Evolutionary conservation across 2,329 filamentous ascomycete species (phyloP), one percentile per base, ranked within the genome.

Genomic region (Lithohypha guttulata): DNA sequence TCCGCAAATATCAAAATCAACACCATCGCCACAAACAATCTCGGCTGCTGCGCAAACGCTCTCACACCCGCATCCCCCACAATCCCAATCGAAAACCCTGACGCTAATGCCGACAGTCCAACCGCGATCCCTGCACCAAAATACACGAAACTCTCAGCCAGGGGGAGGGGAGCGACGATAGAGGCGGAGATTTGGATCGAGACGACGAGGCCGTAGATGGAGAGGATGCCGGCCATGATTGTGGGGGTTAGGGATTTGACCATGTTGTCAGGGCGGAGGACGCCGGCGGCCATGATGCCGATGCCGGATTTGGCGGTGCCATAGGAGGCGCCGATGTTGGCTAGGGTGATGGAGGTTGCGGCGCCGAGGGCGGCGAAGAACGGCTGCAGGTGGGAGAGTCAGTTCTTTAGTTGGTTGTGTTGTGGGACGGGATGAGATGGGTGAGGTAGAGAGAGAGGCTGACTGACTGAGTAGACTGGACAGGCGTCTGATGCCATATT

Each of bases 141-240:
- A 63, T 89, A 83, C 55, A 89, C 83, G 68, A 89, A 87, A 45
- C 80, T 79, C 41, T 81, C 84, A 55, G 81, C 89, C 46, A 91
- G 72, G 44, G 83, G 71, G 46, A 81, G 66, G 13, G 18, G 11
- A 20, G 14, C 29, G 18, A 11, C 14, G 5, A 31, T 25, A 7
- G 11, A 29, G 13, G 29, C 14, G 58, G 84, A 86, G 59, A 91
- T 85, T 57, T 91, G 68, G 61, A 91, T 84, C 11, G 83, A 87
- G 45, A 89, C 83, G 66, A 91, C 84, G 51, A 91, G 75, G 56
- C 84, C 84, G 70, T 91, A 98, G 66, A 98, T 96, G 82, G 85
- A 89, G 69, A 98, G 95, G 68, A 98, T 98, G 96, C 91, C 91
- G 74, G 91, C 91, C 91, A 98, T 98, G 79, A 98, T 94, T 67